Percentiles rank a stretch among this genome's conserved stretches.
Evolutionary conservation across 2,329 filamentous ascomycete genomes (phyloP).

Genomic region (Chrysoporthe puriensis): DNA sequence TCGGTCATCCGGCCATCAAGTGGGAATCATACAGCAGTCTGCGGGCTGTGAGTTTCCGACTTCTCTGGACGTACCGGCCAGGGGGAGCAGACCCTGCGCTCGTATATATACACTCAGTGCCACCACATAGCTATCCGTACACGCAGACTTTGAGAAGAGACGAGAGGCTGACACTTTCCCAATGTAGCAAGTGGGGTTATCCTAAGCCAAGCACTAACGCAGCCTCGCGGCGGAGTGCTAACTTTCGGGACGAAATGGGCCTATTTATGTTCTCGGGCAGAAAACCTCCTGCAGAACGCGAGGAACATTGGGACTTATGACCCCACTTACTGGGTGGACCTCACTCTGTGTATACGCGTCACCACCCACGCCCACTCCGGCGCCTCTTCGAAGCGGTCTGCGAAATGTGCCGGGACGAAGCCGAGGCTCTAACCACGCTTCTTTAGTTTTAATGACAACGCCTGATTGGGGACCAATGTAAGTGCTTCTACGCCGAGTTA

Average conservation of each 20-base stretch:
- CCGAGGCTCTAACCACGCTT: neutral
- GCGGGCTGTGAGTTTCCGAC: neutral
- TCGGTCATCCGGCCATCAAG: neutral
- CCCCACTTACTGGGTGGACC: neutral
- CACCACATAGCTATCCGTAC: neutral
- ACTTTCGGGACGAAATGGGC: neutral
- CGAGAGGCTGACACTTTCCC: slow-evolving; percentile 17
- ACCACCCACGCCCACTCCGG: no score
- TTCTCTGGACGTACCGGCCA: neutral
- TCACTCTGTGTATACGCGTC: neutral
- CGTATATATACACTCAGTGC: neutral
- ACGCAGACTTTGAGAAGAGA: neutral
- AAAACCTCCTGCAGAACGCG: neutral
- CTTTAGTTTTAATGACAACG: neutral
- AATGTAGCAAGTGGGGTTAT: slow-evolving; percentile 9
- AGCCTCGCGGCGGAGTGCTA: slow-evolving; percentile 2
- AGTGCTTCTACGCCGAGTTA: neutral
- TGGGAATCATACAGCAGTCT: no score
- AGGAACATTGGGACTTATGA: neutral
- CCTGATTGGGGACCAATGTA: neutral
- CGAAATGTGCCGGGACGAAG: neutral
- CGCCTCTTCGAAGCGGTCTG: neutral
- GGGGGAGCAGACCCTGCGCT: neutral
- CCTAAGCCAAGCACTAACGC: slow-evolving; percentile 1
- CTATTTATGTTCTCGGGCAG: neutral